Evolutionary conservation across 2,329 filamentous ascomycete genomes (phyloP).

Genomic region (Stemphylium beticola): DNA sequence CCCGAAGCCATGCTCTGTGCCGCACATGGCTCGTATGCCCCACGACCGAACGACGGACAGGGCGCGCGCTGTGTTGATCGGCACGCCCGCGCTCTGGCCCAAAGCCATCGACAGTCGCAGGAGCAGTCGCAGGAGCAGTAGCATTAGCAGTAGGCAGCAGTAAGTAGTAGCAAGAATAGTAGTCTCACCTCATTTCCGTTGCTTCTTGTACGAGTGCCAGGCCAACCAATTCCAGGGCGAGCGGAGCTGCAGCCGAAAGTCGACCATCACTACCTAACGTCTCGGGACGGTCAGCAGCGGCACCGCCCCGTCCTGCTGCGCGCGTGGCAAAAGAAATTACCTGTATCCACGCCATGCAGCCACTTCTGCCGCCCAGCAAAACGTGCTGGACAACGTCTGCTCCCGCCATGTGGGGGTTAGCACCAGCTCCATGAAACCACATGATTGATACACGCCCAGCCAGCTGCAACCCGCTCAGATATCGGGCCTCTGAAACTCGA

Average conservation of each 20-base stretch:
- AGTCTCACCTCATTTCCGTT: background rate
- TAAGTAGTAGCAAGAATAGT: too few relatives aligned
- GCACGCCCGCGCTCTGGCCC: background rate
- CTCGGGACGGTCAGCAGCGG: slow-evolving; percentile 22
- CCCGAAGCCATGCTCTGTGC: slow-evolving; percentile 17
- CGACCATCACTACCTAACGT: slow-evolving; percentile 14
- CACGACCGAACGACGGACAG: slow-evolving; percentile 7
- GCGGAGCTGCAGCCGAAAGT: background rate
- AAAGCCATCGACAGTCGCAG: background rate
- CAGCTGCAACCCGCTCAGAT: background rate
- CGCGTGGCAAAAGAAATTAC: slow-evolving; percentile 11
- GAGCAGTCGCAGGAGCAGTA: too few relatives aligned
- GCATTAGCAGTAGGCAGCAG: too few relatives aligned
- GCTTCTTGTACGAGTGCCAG: background rate
- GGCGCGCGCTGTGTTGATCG: slow-evolving; percentile 6
- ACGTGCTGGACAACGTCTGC: slow-evolving; percentile 11
- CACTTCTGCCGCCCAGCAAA: slow-evolving; percentile 7
- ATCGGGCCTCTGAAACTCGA: slow-evolving; percentile 6
- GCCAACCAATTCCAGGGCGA: background rate
- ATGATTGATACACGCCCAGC: background rate
- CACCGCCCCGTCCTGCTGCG: slow-evolving; percentile 18
- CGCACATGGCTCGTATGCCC: slow-evolving; percentile 1
- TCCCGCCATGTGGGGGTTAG: slow-evolving; percentile 11
- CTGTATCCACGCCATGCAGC: slow-evolving; percentile 13
- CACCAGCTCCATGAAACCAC: background rate